Percentiles rank a stretch among this genome's conserved stretches.
Evolutionary conservation across 2,329 filamentous ascomycete genomes (phyloP).

Genomic region (Trichoderma pleuroti): DNA sequence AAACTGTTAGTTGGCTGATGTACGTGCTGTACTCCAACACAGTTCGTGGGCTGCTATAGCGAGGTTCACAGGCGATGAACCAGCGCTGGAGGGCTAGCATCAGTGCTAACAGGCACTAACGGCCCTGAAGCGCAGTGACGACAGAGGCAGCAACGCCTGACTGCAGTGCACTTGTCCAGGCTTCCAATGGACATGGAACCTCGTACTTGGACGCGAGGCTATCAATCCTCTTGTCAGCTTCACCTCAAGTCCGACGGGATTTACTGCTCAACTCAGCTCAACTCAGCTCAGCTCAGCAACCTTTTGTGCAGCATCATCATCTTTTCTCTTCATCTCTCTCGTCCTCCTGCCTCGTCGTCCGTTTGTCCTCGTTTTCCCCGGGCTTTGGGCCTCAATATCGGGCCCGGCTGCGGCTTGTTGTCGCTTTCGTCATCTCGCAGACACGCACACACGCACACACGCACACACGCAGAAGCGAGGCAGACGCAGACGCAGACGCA

Average conservation of each 20-base stretch:
- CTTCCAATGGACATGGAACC: background rate
- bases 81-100: background rate
- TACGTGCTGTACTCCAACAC: background rate
- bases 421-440: constrained; percentile 20
- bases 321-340: background rate
- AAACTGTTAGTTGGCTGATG: background rate
- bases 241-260: background rate
- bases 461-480: constrained; percentile 3
- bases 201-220: background rate
- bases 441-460: constrained; percentile 2
- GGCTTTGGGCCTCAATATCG: constrained; percentile 9
- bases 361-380: background rate
- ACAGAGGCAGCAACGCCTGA: background rate
- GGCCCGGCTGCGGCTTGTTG: background rate
- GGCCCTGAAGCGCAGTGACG: background rate
- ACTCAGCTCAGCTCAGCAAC: background rate
- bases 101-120: background rate
- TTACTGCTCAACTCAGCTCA: background rate
- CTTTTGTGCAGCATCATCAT: background rate
- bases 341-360: too few species aligned
- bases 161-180: background rate
- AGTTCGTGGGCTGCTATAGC: background rate
- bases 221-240: background rate
- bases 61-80: background rate
- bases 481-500: constrained; percentile 7